Evolutionary conservation across 2,329 filamentous ascomycete genomes (phyloP).

Genomic region (Aspergillus terreus): DNA sequence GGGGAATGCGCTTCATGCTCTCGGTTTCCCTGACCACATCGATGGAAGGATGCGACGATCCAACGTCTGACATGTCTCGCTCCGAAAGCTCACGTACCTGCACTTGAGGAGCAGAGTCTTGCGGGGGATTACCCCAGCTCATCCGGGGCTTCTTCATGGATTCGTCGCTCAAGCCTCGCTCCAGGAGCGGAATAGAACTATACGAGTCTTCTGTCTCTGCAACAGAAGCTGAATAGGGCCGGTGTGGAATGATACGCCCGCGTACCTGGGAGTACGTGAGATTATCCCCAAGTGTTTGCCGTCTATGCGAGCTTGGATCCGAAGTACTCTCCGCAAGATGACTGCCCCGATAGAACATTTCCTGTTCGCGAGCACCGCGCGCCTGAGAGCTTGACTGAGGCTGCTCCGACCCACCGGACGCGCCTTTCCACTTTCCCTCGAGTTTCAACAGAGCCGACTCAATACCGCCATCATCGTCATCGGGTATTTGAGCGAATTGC

Average conservation of each 20-base stretch:
- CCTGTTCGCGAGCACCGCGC: conserved; percentile 50
- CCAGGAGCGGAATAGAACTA: conserved; percentile 71
- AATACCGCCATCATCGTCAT: conserved; percentile 83
- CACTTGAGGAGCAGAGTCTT: conserved; percentile 15
- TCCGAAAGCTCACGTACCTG: conserved; percentile 26
- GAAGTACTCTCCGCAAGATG: conserved; percentile 3
- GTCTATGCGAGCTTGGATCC: conserved; percentile 18
- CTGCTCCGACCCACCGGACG: background rate
- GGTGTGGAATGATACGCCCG: conserved; percentile 26
- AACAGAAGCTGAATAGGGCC: conserved; percentile 40
- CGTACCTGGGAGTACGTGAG: conserved; percentile 24
- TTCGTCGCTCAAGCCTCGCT: conserved; percentile 55
- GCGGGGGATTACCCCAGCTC: conserved; percentile 13
- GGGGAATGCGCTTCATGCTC: conserved; percentile 47
- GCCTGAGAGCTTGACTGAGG: conserved; percentile 85
- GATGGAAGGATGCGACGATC: conserved; percentile 47
- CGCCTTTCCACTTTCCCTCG: conserved; percentile 67
- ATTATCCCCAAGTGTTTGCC: conserved; percentile 21
- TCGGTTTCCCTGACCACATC: conserved; percentile 51
- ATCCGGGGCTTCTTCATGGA: conserved; percentile 47
- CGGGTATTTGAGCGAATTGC: conserved; percentile 80
- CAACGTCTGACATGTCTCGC: conserved; percentile 24
- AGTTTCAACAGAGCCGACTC: conserved; percentile 91
- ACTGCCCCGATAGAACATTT: conserved; percentile 5
- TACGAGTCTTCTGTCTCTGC: conserved; percentile 70